Evolutionary conservation across 352 stramenopile species (phyloP), one percentile per base, ranked within the genome.

Genomic region (Phytophthora quininea): DNA sequence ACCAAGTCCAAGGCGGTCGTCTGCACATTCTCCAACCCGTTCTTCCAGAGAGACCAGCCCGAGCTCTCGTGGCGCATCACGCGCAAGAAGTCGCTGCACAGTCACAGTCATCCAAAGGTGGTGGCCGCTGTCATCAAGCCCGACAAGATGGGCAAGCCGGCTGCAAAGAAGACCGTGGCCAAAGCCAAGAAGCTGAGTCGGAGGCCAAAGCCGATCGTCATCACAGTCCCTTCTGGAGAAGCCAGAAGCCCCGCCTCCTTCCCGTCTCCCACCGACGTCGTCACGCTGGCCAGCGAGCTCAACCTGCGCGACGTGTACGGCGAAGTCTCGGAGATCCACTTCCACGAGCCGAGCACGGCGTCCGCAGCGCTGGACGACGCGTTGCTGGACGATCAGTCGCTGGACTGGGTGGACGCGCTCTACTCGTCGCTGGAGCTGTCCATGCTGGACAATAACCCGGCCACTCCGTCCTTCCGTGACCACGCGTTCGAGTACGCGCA

Each of bases 1-100:
- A 94, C 86, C 74, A 94, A 94, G 75, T 91, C 82, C 52, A 86
- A 86, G 52, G 79, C 83, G 40, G 74, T 85, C n/a, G 81, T 90
- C 14, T 91, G 83, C 64, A 91, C 83, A 7, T 91, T 91, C 64
- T 88, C 76, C n/a, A 91, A 91, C 72, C 58, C 71, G 11, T 74
- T 73, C 62, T 92, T 92, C 57, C 68, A 79, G 56, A 79, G 84
- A 19, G 80, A 92, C 64, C 65, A 87, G 42, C 84, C 82, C 4
- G 64, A 76, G 3, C 64, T 89, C n/a, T 60, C 69, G 12, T 84
- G 82, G 79, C 76, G 71, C 29, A 92, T 92, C 58, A 83, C 69
- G 12, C 82, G 84, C 54, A 92, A 92, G 54, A 77, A 88, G 64
- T 74, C 79, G 49, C 33, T 76, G 38, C 71, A 75, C 54, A 35